phyloP scores from a whole-genome alignment of 2,329 filamentous ascomycete genomes.

The Cytospora schulzeri region DNA sequence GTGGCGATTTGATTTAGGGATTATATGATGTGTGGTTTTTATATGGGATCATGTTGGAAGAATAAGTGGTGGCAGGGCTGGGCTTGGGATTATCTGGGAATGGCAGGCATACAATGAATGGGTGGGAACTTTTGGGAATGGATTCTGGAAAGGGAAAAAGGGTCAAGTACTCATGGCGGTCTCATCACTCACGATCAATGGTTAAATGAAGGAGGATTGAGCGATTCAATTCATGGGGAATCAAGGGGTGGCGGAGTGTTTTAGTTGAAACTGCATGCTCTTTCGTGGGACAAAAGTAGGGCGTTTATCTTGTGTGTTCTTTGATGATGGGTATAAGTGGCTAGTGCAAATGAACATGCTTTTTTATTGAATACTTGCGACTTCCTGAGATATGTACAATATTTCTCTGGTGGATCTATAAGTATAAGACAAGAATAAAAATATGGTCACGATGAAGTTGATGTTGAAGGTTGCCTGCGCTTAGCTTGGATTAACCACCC shows the following conservation, averaged over 20 bases:
- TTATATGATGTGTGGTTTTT: not conserved
- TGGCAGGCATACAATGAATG: not conserved
- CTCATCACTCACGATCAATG: not conserved
- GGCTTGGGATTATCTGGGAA: not conserved
- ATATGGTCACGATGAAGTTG: not conserved
- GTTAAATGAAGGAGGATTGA: not conserved
- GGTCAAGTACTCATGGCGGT: not conserved
- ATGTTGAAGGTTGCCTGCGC: constrained; percentile 6
- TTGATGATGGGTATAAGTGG: not conserved
- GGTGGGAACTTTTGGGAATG: not conserved
- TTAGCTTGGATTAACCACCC: not conserved
- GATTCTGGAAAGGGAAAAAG: not conserved
- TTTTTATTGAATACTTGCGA: too few relatives aligned
- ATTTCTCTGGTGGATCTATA: too few relatives aligned
- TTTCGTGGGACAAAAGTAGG: not conserved
- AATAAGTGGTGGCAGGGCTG: not conserved
- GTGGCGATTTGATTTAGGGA: not conserved
- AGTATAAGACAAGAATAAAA: too few relatives aligned
- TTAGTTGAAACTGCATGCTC: not conserved
- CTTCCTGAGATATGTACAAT: too few relatives aligned
- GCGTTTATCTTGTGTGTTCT: not conserved
- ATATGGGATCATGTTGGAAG: not conserved
- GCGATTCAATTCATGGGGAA: not conserved
- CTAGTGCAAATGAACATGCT: not conserved
- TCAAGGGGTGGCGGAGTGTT: not conserved